phyloP scores from a whole-genome alignment of 2,329 filamentous ascomycete genomes.

The Ambrosiella cleistominuta region DNA sequence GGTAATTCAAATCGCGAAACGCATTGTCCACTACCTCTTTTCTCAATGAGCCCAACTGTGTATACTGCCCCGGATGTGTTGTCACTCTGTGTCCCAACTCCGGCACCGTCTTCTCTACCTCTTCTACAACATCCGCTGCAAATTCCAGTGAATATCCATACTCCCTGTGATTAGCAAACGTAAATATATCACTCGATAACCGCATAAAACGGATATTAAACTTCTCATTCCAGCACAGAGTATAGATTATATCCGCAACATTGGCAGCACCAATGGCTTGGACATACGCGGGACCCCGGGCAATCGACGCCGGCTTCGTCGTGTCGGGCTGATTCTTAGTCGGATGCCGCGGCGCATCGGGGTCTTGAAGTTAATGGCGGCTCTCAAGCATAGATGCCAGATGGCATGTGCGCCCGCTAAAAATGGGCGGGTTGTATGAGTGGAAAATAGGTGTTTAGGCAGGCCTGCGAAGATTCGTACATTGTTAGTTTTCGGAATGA shows the following conservation, averaged over 20 bases:
- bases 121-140: constrained; percentile 57
- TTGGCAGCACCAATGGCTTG: constrained; percentile 67
- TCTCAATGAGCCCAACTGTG: constrained; percentile 72
- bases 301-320: constrained; percentile 45
- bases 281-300: constrained; percentile 53
- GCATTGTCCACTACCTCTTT: constrained; percentile 59
- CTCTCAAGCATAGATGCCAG: constrained; percentile 84
- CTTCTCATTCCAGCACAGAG: constrained; percentile 80
- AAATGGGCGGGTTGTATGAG: constrained; percentile 63
- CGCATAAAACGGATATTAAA: constrained; percentile 88
- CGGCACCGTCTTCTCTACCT: constrained; percentile 59
- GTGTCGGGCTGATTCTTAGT: constrained; percentile 78
- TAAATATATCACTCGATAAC: constrained; percentile 90
- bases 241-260: constrained; percentile 64
- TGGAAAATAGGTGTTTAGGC: constrained; percentile 82
- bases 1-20: constrained; percentile 70
- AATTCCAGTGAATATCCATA: constrained; percentile 80
- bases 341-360: constrained; percentile 57
- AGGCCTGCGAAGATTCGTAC: constrained; percentile 37
- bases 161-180: constrained; percentile 75
- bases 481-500: not conserved
- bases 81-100: constrained; percentile 71
- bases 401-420: constrained; percentile 78
- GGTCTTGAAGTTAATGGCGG: constrained; percentile 61
- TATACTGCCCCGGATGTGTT: constrained; percentile 84